phyloP scores from a whole-genome alignment of 441 rosid species.

The Pelargonium fulgidum region DNA sequence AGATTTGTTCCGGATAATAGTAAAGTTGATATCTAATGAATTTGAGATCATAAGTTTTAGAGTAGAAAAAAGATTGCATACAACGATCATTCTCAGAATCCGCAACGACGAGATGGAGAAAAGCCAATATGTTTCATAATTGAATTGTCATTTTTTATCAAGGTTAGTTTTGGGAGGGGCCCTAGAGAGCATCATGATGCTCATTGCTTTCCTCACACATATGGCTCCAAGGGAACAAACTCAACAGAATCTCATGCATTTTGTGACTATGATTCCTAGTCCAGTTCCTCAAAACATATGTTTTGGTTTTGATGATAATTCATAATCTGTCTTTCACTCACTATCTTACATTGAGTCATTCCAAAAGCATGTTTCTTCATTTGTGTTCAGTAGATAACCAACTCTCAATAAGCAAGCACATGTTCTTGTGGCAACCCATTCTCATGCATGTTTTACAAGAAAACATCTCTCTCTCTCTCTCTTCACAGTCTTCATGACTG shows the following conservation, averaged over 20 bases:
- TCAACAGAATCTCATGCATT: constrained; percentile 42
- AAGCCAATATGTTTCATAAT: too few species aligned
- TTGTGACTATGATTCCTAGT: not conserved
- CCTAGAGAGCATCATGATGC: constrained; percentile 5
- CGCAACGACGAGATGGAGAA: too few species aligned
- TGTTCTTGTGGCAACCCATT: too few species aligned
- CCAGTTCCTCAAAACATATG: too few species aligned
- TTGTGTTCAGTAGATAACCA: constrained; percentile 21
- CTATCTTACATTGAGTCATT: constrained; percentile 21
- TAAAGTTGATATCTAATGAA: too few species aligned
- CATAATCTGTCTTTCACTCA: not conserved
- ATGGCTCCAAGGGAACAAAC: constrained; percentile 31
- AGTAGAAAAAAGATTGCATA: too few species aligned
- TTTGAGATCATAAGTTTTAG: too few species aligned
- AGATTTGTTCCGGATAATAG: too few species aligned
- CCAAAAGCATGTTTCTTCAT: constrained; percentile 29
- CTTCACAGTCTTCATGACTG: not conserved
- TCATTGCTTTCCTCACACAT: constrained; percentile 14
- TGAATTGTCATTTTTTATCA: constrained; percentile 24
- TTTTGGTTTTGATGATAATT: constrained; percentile 1
- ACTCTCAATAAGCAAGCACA: constrained; percentile 15
- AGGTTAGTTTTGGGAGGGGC: constrained; percentile 13
- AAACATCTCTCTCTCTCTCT: constrained; percentile 12
- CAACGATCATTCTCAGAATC: too few species aligned
- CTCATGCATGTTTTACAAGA: constrained; percentile 7